Evolutionary conservation across 208 protist species (phyloP).

Genomic region (Plasmodiophora brassicae): DNA sequence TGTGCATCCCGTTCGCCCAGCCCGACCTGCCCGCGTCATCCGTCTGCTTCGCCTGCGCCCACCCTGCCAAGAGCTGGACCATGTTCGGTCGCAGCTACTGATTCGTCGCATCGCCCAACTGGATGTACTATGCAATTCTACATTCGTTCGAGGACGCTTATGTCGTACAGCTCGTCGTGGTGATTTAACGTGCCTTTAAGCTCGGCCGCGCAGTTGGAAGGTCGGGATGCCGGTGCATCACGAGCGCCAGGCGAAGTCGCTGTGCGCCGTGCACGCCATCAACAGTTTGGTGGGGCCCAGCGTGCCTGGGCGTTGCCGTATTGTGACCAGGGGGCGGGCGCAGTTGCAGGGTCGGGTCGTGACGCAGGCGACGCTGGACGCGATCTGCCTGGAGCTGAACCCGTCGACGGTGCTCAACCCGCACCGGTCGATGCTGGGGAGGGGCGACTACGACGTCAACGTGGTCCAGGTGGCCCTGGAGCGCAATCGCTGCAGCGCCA

Average conservation of each 20-base stretch:
- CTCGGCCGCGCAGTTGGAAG: no score
- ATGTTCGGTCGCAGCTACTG: slow-evolving; percentile 53
- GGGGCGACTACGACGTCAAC: neutral
- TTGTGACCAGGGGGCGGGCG: neutral
- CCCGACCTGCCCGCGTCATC: slow-evolving; percentile 43
- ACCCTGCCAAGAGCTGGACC: slow-evolving; percentile 53
- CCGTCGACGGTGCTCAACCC: neutral
- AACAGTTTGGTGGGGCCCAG: neutral
- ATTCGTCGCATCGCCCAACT: no score
- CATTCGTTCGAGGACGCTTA: no score
- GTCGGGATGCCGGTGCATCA: neutral
- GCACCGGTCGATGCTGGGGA: neutral
- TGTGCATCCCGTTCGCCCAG: slow-evolving; percentile 59
- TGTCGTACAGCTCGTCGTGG: no score
- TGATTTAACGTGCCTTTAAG: no score
- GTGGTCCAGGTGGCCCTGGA: neutral
- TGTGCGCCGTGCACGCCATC: neutral
- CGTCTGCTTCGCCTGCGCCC: slow-evolving; percentile 43
- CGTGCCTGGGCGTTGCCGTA: neutral
- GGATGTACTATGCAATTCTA: no score
- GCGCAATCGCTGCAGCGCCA: neutral
- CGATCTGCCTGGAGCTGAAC: neutral
- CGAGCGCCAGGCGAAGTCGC: neutral
- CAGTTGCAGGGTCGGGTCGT: neutral
- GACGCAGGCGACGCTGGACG: neutral